Evolutionary conservation across 2,329 filamentous ascomycete genomes (phyloP), one percentile per base, ranked within the genome.

Genomic region (Calonectria pseudoturangicola): DNA sequence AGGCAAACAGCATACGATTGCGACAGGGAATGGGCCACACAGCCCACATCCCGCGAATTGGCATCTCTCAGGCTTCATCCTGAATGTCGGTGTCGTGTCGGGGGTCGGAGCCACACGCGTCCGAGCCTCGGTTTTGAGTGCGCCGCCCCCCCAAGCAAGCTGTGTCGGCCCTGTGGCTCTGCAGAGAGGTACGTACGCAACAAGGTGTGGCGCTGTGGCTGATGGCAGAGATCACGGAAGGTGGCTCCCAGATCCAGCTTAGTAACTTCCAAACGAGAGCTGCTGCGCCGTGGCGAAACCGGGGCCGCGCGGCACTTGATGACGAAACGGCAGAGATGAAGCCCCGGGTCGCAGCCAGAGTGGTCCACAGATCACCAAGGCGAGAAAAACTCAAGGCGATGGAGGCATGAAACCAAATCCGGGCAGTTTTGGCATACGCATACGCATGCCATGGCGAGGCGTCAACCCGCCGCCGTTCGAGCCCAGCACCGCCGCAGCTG

Each of bases 281-380:
- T 36, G 62, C 62, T 27, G 45, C 28, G 10, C 45, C 63, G 63
- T 66, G 48, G 68, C 62, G 36, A 18, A 54, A 56, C 50, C 21
- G n/a, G 45, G 21, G 63, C 63, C 63, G 47, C 69, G 69, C 69
- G 63, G 69, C 63, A 56, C 28, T 56, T 60, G 50, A 67, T 66
- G 62, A 71, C 63, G 62, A 71, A 62, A 25, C 51, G 36, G 48
- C 47, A 41, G 41, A n/a, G 65, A 67, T 54, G 43, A 60, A 68
- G 43, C 25, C 43, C 43, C 41, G 13, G 66, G 66, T 60, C 66
- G 43, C 66, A 68, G 54, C 25, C 41, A 41, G 33, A 51, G 54
- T 62, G 66, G 54, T 54, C 54, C 43, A 58, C 45, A 28, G 50
- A 56, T 56, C 28, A 30, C 8, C 50, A 56, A 21, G 21, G 21